Percentiles rank a stretch among this genome's conserved stretches.
phyloP scores from a whole-genome alignment of 805 yeast genomes.

The Candida broadrunensis region DNA sequence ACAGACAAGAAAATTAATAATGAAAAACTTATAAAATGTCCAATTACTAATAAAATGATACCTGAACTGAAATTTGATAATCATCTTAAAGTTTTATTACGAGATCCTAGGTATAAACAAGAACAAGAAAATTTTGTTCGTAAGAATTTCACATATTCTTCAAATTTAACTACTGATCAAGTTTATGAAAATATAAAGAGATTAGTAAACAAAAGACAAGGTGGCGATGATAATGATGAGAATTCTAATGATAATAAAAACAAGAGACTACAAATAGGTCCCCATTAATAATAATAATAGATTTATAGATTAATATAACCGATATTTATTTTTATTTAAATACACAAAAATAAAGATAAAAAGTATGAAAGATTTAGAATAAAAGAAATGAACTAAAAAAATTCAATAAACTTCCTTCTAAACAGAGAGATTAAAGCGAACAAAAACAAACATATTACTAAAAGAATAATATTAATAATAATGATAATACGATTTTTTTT shows the following conservation, averaged over 20 bases:
- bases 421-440: too few relatives aligned
- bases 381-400: not conserved
- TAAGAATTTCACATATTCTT: slow-evolving; percentile 47
- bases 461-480: too few relatives aligned
- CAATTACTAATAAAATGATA: slow-evolving; percentile 69
- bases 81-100: slow-evolving; percentile 64
- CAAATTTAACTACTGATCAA: slow-evolving; percentile 53
- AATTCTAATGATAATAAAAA: slow-evolving; percentile 1
- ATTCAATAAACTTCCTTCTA: not conserved
- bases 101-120: slow-evolving; percentile 76
- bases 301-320: not conserved
- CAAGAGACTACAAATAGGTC: slow-evolving; percentile 10
- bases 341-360: too few relatives aligned
- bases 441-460: too few relatives aligned
- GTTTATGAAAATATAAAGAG: slow-evolving; percentile 61
- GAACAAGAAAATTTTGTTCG: slow-evolving; percentile 61
- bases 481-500: not conserved
- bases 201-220: slow-evolving; percentile 29
- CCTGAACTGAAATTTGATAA: slow-evolving; percentile 68
- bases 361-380: too few relatives aligned
- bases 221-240: not conserved
- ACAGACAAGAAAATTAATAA: not conserved
- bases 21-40: slow-evolving; percentile 58
- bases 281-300: slow-evolving; percentile 2
- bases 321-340: not conserved